Evolutionary conservation across 192 early-diverging fungal genomes (phyloP), one percentile per base, ranked within the genome.

Genomic region (Linnemannia schmuckeri): DNA sequence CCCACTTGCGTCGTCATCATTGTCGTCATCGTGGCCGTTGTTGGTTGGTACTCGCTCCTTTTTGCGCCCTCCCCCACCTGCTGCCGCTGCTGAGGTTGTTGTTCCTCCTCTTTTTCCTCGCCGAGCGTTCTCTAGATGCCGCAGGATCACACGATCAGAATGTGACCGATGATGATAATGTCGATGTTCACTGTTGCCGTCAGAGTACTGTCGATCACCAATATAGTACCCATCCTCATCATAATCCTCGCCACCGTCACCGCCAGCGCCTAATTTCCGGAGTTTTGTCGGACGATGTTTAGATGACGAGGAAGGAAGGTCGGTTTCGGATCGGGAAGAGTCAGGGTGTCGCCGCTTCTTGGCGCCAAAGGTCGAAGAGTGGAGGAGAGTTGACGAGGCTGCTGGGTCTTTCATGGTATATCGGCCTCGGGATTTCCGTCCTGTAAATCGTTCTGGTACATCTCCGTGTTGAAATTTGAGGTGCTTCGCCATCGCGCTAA

Each of bases 361-460:
- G 61, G 74, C 79, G 1, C 74, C 75, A 72, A 55, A 83, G 0
- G 82, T 75, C 3, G 82, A 74, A 0, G 71, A 78, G 12, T 71
- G 72, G 24, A 87, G 71, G 9, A 87, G 76, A 0, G 85, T 87
- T 6, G 85, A 87, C 5, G 85, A 87, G 33, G 85, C 85, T 2
- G 85, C 75, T n/a, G 85, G 85, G 44, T 87, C 76, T 66, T 87
- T 87, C 85, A 87, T 87, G 30, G 85, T 87, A 71, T 87, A 87
- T 47, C 85, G 70, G 0, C 85, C 85, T 70, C 85, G 70, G 3
- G 85, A 87, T 63, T 87, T 87, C 15, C 85, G 79, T 52, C 85
- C 85, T 77, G 85, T 87, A 55, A 87, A 87, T 6, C 85, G 70
- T 40, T 87, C 85, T 42, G 85, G 85, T 13, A 87, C 85, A 75